Evolutionary conservation across 257 asterid species (phyloP).

Genomic region (Plantago ovata): DNA sequence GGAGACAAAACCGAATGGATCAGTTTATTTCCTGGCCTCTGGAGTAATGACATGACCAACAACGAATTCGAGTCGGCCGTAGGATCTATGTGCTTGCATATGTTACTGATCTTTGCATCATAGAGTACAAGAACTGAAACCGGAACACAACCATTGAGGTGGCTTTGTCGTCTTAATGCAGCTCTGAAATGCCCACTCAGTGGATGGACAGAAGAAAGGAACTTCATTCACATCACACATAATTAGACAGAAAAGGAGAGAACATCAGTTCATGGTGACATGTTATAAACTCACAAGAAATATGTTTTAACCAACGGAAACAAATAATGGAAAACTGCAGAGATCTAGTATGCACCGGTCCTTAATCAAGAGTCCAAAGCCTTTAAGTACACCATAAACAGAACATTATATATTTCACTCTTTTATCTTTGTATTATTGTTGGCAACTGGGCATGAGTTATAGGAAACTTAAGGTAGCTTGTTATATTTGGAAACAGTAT

Average conservation of each 20-base stretch:
- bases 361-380: too few relatives aligned
- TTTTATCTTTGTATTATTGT: too few relatives aligned
- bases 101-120: conserved; percentile 58
- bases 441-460: too few relatives aligned
- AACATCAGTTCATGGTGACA: conserved; percentile 10
- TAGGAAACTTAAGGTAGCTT: too few relatives aligned
- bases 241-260: conserved; percentile 6
- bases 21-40: conserved; percentile 51
- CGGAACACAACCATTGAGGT: conserved; percentile 62
- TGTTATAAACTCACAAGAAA: conserved; percentile 4
- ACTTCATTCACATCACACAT: conserved; percentile 47
- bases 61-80: conserved; percentile 43
- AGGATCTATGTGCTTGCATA: conserved; percentile 72
- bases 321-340: not conserved
- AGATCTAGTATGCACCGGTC: not conserved
- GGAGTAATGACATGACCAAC: conserved; percentile 57
- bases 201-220: conserved; percentile 69
- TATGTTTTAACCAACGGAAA: conserved; percentile 11
- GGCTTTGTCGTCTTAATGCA: conserved; percentile 58
- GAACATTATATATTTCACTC: not conserved
- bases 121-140: conserved; percentile 62
- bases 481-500: too few relatives aligned
- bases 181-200: conserved; percentile 89
- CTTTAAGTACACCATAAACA: not conserved
- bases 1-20: conserved; percentile 34